phyloP scores from a whole-genome alignment of 1,284 basidiomycete species.

The Farysia itapuensis region DNA sequence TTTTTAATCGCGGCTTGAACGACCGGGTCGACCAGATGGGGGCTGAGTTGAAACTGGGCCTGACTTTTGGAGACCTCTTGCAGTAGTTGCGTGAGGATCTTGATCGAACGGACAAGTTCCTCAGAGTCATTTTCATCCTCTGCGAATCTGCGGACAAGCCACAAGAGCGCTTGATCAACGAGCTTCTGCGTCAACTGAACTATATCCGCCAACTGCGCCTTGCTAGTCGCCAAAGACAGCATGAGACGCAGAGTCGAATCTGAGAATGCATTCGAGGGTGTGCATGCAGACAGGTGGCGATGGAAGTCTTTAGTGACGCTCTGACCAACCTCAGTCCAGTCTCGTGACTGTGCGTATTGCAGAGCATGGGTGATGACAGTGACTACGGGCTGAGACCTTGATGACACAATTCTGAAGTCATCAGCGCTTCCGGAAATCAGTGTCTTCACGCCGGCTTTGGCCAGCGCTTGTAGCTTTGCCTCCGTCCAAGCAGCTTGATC shows the following conservation, averaged over 20 bases:
- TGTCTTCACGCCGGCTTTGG: too few species aligned
- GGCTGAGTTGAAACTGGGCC: slow-evolving; percentile 62
- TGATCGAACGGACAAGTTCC: slow-evolving; percentile 19
- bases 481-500: too few species aligned
- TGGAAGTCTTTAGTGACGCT: background rate
- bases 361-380: too few species aligned
- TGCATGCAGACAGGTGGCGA: background rate
- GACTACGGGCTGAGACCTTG: too few species aligned
- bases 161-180: slow-evolving; percentile 37
- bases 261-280: slow-evolving; percentile 9
- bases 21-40: slow-evolving; percentile 73
- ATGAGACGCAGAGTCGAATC: slow-evolving; percentile 5
- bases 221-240: slow-evolving; percentile 5
- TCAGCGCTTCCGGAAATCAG: too few species aligned
- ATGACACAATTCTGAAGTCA: too few species aligned
- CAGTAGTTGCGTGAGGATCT: slow-evolving; percentile 13
- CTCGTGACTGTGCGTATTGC: slow-evolving; percentile 8
- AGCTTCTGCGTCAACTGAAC: slow-evolving; percentile 12
- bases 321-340: slow-evolving; percentile 1
- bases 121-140: slow-evolving; percentile 54
- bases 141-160: slow-evolving; percentile 60
- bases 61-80: background rate
- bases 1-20: slow-evolving; percentile 70
- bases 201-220: slow-evolving; percentile 4
- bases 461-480: too few species aligned